Percentiles rank a stretch among this genome's conserved stretches.
These are phyloP conservation scores for Phoma sp. DNA, from an alignment of 2,329 filamentous ascomycete genomes.

Conservation along the genomic window DNA sequence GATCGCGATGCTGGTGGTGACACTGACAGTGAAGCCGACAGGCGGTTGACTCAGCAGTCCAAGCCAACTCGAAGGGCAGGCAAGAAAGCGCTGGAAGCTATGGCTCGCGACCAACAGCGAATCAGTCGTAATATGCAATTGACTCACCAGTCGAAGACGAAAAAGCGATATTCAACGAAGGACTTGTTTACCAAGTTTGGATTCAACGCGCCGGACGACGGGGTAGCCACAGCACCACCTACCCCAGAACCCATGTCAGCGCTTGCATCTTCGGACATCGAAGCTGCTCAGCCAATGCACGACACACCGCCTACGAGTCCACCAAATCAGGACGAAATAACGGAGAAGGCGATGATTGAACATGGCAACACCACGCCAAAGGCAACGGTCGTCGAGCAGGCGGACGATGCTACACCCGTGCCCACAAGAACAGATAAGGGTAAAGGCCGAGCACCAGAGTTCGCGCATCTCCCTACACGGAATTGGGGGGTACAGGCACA, in stretches of 20 bases:
- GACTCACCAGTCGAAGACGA: slow-evolving; percentile 82
- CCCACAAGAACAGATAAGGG: slow-evolving; percentile 59
- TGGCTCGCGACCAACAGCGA: slow-evolving; percentile 92
- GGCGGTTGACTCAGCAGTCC: slow-evolving; percentile 67
- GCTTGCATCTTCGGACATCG: slow-evolving; percentile 69
- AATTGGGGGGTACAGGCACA: slow-evolving; percentile 25
- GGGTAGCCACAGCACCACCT: slow-evolving; percentile 17
- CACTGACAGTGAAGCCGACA: slow-evolving; percentile 61
- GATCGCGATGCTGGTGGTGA: slow-evolving; percentile 58
- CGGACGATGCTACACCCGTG: slow-evolving; percentile 8
- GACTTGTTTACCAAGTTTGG: slow-evolving; percentile 87
- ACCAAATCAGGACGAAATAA: slow-evolving; percentile 31
- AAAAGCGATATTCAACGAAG: slow-evolving; percentile 86
- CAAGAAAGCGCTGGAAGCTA: slow-evolving; percentile 93
- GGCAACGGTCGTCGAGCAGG: slow-evolving; percentile 3
- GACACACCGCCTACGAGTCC: slow-evolving; percentile 56
- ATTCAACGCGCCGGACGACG: slow-evolving; percentile 58
- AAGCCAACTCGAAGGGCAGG: slow-evolving; percentile 83
- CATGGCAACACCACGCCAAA: slow-evolving; percentile 1
- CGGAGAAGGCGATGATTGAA: slow-evolving; percentile 9
- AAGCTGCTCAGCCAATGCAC: slow-evolving; percentile 41
- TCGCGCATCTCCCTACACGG: slow-evolving; percentile 41
- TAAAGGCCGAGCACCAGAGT: slow-evolving; percentile 64
- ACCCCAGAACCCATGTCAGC: slow-evolving; percentile 50
- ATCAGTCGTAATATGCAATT: slow-evolving; percentile 90